Base-by-base conservation (phyloP, 2,329 filamentous ascomycete genomes). In the Pseudogymnoascus verrucosus region DNA sequence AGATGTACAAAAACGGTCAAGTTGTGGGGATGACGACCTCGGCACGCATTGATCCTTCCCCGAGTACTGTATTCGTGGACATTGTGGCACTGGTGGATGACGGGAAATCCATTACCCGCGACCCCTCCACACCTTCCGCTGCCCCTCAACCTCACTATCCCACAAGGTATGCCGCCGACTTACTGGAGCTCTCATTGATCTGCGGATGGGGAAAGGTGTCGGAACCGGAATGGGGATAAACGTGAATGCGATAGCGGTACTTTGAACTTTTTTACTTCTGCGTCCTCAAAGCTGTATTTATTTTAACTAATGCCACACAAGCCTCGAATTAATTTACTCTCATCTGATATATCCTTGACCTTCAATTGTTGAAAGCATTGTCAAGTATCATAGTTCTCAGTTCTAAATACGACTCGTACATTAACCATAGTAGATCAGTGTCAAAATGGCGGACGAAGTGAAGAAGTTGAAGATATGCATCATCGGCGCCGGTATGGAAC, bases 391-490 rank as follows among this genome's bases (percentile, higher is more conserved):
- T 19, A 54, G 4, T 16, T 54, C 8, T 31, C 14, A 54, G 47
- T 31, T 54, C n/a, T 11, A 19, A 54, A 54, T 4, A 28, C 47
- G 14, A 28, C 14, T 19, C 26, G 2, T 16, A 54, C 7, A 31
- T 5, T 6, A 54, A n/a, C 11, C 4, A 39, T 14, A 23, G 16
- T 21, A 12, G 62, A 39, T 31, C 11, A 14, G n/a, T 23, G 14
- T 2, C 51, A 47, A 19, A 23, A 36, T 44, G 23, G 51, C 40
- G 16, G 39, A 47, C 28, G 40, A 63, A 57, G 21, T 54, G 12
- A 47, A 54, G 5, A 62, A 64, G 10, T 16, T 63, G n/a, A 34
- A 47, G 63, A 63, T 54, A 51, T 42, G 34, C 16, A 54, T 63
- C 16, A 36, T 64, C 10, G 51, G 47, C 59, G 60, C 31, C 12